These are phyloP conservation scores for Candida berthetii DNA, from an alignment of 805 yeast genomes.

Conservation along the genomic window DNA sequence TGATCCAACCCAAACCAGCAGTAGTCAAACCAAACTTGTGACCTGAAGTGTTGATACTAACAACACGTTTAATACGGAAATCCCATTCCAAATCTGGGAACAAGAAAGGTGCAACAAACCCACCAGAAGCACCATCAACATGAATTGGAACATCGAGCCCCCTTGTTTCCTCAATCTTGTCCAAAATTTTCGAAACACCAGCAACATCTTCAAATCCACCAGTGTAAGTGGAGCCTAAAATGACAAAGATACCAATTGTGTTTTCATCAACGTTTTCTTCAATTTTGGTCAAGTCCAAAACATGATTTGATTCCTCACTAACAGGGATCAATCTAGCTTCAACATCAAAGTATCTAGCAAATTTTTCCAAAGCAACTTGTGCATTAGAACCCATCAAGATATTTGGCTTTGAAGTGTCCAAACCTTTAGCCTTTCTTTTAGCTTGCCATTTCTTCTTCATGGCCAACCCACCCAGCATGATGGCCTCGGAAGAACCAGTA, in stretches of 20 bases:
- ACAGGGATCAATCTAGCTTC: slow-evolving; percentile 76
- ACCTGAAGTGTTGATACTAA: slow-evolving; percentile 83
- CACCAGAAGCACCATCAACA: slow-evolving; percentile 94
- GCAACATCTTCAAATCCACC: slow-evolving; percentile 85
- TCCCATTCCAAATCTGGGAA: slow-evolving; percentile 82
- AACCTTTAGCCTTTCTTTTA: slow-evolving; percentile 51
- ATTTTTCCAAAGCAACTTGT: slow-evolving; percentile 91
- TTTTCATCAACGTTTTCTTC: slow-evolving; percentile 74
- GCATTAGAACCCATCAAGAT: slow-evolving; percentile 90
- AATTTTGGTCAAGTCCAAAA: slow-evolving; percentile 56
- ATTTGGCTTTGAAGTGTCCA: slow-evolving; percentile 62
- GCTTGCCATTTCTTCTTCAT: slow-evolving; percentile 88
- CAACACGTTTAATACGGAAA: slow-evolving; percentile 70
- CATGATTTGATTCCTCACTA: slow-evolving; percentile 49
- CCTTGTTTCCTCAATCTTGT: slow-evolving; percentile 57
- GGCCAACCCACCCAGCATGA: slow-evolving; percentile 90
- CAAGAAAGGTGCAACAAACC: slow-evolving; percentile 78
- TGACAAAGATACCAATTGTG: slow-evolving; percentile 86
- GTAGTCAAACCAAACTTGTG: slow-evolving; percentile 90
- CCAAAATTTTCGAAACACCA: slow-evolving; percentile 55
- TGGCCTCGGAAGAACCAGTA: slow-evolving; percentile 92
- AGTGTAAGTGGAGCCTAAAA: slow-evolving; percentile 87
- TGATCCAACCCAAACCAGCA: slow-evolving; percentile 90
- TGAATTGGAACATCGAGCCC: slow-evolving; percentile 76
- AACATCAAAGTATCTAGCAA: slow-evolving; percentile 90